Evolutionary conservation across 441 rosid species (phyloP), one percentile per base, ranked within the genome.

Genomic region (Theobroma grandiflorum): DNA sequence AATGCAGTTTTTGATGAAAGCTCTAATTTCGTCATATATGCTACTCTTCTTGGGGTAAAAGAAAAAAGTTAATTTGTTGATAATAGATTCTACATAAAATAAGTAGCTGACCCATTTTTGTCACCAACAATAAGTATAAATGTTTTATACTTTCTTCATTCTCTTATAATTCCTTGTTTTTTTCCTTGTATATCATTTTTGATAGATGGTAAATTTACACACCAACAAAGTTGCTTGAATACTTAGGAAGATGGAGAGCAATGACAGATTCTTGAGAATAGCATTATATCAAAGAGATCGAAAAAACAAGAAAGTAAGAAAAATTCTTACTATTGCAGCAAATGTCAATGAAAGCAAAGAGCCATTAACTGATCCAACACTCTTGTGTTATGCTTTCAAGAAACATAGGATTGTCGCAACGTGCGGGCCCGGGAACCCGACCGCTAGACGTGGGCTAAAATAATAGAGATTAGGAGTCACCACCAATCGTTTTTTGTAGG

Each of bases 1-100:
- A 96, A 95, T 91, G 98, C 98, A 52, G 88, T 95, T 80, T 96
- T 95, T 86, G 98, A 96, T 75, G 98, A 95, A 89, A 96, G 98
- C 82, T 95, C 98, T 63, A 96, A 96, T 88, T 96, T 95, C 77
- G 91, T 96, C 76, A 85, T 96, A 77, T 96, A 95, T 86, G 92
- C 98, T 78, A 95, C 99, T n/a, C 95, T 96, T 68, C 92, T 96
- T 74, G 99, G 98, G 79, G 90, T 96, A 85, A 95, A 96, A 80
- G 98, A 94, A 89, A 86, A 87, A 58, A 10, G 35, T 50, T 79
- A 63, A 8, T 64, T 49, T 50, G 26, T 37, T 71, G 12, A 68
- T 20, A 79, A 80, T 57, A 64, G n/a, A 53, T 69, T 78, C 31
- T 78, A 11, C 33, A 47, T 26, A 6, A 70, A 52, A 57, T 74